Evolutionary conservation across 805 yeast species (phyloP).

Genomic region (Cyberlindnera mrakii): DNA sequence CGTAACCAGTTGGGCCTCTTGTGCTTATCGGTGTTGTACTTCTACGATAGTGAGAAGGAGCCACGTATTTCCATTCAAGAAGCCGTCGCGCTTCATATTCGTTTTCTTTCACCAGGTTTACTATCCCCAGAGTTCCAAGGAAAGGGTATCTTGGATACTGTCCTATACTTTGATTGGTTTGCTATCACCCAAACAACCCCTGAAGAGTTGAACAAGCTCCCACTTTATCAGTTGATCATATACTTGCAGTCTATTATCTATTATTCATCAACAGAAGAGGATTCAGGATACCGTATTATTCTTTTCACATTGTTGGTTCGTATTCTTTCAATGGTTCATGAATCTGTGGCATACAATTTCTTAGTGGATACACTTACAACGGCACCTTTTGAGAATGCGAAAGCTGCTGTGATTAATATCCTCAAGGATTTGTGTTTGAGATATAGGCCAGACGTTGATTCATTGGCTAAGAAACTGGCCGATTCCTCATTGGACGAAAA

Average conservation of each 20-base stretch:
- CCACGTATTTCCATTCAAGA: slow-evolving; percentile 17
- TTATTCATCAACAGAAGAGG: slow-evolving; percentile 29
- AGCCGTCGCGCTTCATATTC: slow-evolving; percentile 36
- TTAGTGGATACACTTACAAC: slow-evolving; percentile 55
- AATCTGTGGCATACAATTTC: slow-evolving; percentile 51
- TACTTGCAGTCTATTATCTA: slow-evolving; percentile 38
- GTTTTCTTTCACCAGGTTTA: slow-evolving; percentile 35
- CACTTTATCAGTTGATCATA: slow-evolving; percentile 28
- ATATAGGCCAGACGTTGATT: slow-evolving; percentile 15
- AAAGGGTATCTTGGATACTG: slow-evolving; percentile 23
- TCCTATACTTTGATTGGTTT: slow-evolving; percentile 33
- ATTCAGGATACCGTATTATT: slow-evolving; percentile 35
- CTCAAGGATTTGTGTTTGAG: slow-evolving; percentile 59
- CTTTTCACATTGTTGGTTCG: slow-evolving; percentile 59
- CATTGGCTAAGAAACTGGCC: slow-evolving; percentile 4
- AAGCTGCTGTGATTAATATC: slow-evolving; percentile 56
- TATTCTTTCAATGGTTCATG: slow-evolving; percentile 52
- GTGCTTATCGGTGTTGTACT: slow-evolving; percentile 21
- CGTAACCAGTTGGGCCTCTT: slow-evolving; percentile 29
- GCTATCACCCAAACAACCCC: slow-evolving; percentile 23
- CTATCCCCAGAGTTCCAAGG: slow-evolving; percentile 19
- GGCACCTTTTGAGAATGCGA: slow-evolving; percentile 60
- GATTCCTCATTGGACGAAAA: slow-evolving; percentile 3
- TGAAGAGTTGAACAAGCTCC: slow-evolving; percentile 19
- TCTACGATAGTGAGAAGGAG: slow-evolving; percentile 8